These are phyloP conservation scores for Exophiala bonariae DNA, from an alignment of 2,329 filamentous ascomycete species.

Conservation along the genomic window DNA sequence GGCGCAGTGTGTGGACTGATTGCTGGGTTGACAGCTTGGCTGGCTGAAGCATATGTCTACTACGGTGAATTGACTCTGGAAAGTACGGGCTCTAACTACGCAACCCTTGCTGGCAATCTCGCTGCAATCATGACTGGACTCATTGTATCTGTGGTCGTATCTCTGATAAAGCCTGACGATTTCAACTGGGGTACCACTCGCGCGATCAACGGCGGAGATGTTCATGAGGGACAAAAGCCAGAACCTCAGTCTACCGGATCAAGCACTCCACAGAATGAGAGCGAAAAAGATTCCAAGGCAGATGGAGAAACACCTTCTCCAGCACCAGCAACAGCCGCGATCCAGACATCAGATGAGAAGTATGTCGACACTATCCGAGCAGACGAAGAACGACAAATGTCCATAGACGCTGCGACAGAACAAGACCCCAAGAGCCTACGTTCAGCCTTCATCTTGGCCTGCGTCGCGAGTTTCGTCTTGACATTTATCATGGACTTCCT, in stretches of 20 bases:
- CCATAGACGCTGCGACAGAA: slow-evolving; percentile 26
- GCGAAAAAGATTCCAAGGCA: slow-evolving; percentile 2
- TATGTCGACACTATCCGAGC: slow-evolving; percentile 21
- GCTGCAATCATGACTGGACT: slow-evolving; percentile 75
- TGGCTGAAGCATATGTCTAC: slow-evolving; percentile 70
- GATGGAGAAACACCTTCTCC: slow-evolving; percentile 2
- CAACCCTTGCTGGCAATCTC: slow-evolving; percentile 64
- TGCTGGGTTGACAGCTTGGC: slow-evolving; percentile 71
- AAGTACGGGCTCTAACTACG: slow-evolving; percentile 73
- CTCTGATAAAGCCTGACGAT: slow-evolving; percentile 76
- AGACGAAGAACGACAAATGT: slow-evolving; percentile 31
- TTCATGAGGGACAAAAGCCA: slow-evolving; percentile 1
- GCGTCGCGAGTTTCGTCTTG: slow-evolving; percentile 60
- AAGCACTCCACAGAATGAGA: slow-evolving; percentile 6
- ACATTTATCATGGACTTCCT: slow-evolving; percentile 73
- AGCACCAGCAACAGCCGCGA: slow-evolving; percentile 6
- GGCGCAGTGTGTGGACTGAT: slow-evolving; percentile 62
- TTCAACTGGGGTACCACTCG: slow-evolving; percentile 73
- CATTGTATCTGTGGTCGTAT: slow-evolving; percentile 72
- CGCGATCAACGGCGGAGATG: slow-evolving; percentile 69
- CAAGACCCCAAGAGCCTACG: slow-evolving; percentile 34
- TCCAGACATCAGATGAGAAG: slow-evolving; percentile 9
- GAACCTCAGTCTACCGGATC: slow-evolving; percentile 4
- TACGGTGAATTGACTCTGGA: slow-evolving; percentile 68
- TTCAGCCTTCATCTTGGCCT: slow-evolving; percentile 47